phyloP scores from a whole-genome alignment of 192 early-diverging fungal species.

The Rhizoclosmatium sp. region DNA sequence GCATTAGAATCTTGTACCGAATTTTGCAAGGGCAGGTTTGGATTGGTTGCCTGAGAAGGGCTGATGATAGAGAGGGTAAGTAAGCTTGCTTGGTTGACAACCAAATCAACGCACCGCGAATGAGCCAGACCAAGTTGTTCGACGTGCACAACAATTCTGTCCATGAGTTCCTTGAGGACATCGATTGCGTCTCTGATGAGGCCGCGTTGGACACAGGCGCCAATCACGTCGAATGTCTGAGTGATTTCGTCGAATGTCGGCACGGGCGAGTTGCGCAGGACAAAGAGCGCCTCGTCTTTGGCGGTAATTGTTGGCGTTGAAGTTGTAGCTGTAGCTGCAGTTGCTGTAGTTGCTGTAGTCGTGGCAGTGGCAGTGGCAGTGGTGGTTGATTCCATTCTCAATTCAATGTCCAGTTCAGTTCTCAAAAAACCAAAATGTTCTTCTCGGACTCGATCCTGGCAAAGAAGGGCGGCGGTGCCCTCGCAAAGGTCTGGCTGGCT shows the following conservation, averaged over 20 bases:
- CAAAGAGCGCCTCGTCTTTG: neutral
- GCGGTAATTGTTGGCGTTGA: neutral
- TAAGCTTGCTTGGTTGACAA: neutral
- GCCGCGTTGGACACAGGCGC: neutral
- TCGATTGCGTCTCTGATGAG: conserved; percentile 11
- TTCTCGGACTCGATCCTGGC: conserved; percentile 53
- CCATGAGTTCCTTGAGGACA: conserved; percentile 14
- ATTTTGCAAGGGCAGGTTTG: neutral
- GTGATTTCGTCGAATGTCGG: neutral
- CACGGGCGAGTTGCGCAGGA: neutral
- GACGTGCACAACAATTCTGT: conserved; percentile 14
- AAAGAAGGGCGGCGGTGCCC: conserved; percentile 69
- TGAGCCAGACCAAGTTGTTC: conserved; percentile 6
- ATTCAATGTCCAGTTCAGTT: neutral
- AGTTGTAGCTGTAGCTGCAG: no score
- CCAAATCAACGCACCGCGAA: neutral
- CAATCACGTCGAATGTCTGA: neutral
- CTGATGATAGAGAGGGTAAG: neutral
- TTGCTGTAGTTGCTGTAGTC: no score
- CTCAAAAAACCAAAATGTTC: conserved; percentile 50
- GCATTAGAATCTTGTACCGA: neutral
- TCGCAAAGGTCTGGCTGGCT: conserved; percentile 97
- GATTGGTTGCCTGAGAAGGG: neutral
- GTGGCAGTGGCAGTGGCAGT: no score
- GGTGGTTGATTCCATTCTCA: no score